Percentiles rank a stretch among this genome's conserved stretches.
These are phyloP conservation scores for Aurinia saxatilis DNA, from an alignment of 345 rosid species.

Conservation along the genomic window DNA sequence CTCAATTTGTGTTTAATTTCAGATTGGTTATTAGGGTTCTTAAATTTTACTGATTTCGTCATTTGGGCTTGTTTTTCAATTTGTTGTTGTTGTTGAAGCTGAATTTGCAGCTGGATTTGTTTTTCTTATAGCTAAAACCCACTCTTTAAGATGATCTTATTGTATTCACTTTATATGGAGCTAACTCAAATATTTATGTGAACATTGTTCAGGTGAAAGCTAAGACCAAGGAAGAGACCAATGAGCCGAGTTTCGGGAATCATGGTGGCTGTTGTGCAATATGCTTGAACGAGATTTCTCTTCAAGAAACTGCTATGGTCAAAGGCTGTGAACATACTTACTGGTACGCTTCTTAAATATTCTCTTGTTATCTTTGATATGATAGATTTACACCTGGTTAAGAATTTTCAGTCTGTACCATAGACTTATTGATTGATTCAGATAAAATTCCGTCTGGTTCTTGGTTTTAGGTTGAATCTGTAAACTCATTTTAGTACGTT, in stretches of 20 bases:
- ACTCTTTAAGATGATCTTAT: background rate
- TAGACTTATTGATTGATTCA: background rate
- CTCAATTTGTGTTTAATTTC: background rate
- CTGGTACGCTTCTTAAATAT: slow-evolving; percentile 47
- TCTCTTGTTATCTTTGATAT: background rate
- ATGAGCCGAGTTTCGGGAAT: slow-evolving; percentile 40
- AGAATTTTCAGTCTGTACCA: background rate
- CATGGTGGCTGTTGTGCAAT: slow-evolving; percentile 79
- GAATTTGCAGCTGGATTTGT: too few relatives aligned
- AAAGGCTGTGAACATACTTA: slow-evolving; percentile 96
- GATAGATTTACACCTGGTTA: background rate
- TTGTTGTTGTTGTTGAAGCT: too few relatives aligned
- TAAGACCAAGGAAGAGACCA: slow-evolving; percentile 25
- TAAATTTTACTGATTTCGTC: too few relatives aligned
- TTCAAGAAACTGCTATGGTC: slow-evolving; percentile 81
- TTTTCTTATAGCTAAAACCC: background rate
- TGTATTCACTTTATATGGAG: background rate
- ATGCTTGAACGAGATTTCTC: slow-evolving; percentile 66
- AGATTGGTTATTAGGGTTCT: background rate
- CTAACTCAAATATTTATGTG: background rate
- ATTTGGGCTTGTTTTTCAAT: too few relatives aligned
- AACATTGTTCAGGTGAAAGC: slow-evolving; percentile 35
- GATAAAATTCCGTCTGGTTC: too few relatives aligned
- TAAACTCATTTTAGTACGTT: background rate
- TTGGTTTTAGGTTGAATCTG: background rate